Evolutionary conservation across 176 grass and related monocot species (phyloP), one percentile per base, ranked within the genome.

Genomic region (Poa annua): DNA sequence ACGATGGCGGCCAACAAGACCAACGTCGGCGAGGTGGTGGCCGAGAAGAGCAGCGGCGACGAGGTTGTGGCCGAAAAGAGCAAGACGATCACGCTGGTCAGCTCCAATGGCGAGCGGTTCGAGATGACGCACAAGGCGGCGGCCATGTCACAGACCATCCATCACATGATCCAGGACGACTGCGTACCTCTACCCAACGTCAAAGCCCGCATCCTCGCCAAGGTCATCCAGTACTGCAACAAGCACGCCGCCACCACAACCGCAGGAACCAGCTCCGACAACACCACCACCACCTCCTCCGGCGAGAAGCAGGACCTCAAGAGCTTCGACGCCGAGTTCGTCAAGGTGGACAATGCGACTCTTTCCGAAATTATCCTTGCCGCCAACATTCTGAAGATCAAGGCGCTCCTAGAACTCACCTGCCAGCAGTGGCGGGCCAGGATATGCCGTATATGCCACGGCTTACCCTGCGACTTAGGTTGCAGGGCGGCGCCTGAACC

Each of bases 201-300:
- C 74, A 88, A 42, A 56, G 33, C 78, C 32, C 85, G 54, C 41
- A 94, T 89, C 81, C 80, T 94, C 29, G 49, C 80, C 64, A 94
- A 71, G 84, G 89, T 94, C 25, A 88, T 91, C 38, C 80, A 91
- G 65, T 94, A 94, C 77, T 94, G 88, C 86, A 81, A 51, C 75
- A 91, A 87, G 86, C 86, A 94, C 52, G 86, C 80, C 8, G 39
- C 36, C 3, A 5, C 36, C 26, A 14, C n/a, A n/a, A n/a, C 16
- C 3, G 4, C 34, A 4, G 35, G 33, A 67, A 10, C 35, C 34
- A 39, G 36, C 35, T 17, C 63, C 2, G 33, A 17, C 33, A 0
- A 20, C 29, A 65, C 2, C 66, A 21, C 17, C 17, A 1, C 16
- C 15, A 6, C 32, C 33, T 5, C 8, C 33, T 5, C 8, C 33